These are phyloP conservation scores for Aureobasidium leucospermi DNA, from an alignment of 2,329 filamentous ascomycete species.

Conservation along the genomic window DNA sequence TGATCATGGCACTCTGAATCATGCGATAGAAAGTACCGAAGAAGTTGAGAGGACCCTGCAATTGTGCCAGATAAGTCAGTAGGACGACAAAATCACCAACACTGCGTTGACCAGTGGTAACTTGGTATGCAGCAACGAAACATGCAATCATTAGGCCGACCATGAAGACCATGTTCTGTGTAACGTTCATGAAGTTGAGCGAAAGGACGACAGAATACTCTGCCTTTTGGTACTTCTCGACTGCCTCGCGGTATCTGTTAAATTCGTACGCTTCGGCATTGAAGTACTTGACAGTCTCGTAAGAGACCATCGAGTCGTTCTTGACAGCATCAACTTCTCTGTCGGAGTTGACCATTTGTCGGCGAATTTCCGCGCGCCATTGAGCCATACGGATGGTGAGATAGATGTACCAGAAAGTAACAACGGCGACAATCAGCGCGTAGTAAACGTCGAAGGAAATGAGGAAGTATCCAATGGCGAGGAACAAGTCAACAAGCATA, in stretches of 20 bases:
- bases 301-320: slow-evolving; percentile 98
- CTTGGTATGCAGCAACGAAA: slow-evolving; percentile 63
- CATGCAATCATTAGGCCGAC: slow-evolving; percentile 59
- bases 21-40: slow-evolving; percentile 93
- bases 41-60: slow-evolving; percentile 64
- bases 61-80: slow-evolving; percentile 66
- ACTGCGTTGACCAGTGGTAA: slow-evolving; percentile 53
- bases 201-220: slow-evolving; percentile 52
- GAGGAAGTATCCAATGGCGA: slow-evolving; percentile 78
- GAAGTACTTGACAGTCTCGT: slow-evolving; percentile 69
- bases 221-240: slow-evolving; percentile 49
- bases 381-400: slow-evolving; percentile 94
- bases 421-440: slow-evolving; percentile 78
- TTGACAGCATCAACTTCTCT: slow-evolving; percentile 95
- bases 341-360: slow-evolving; percentile 91
- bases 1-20: slow-evolving; percentile 95
- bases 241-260: slow-evolving; percentile 48
- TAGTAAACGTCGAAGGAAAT: slow-evolving; percentile 79
- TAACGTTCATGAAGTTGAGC: slow-evolving; percentile 53
- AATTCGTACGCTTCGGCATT: slow-evolving; percentile 55
- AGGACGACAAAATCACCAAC: slow-evolving; percentile 65
- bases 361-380: slow-evolving; percentile 81
- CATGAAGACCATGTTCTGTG: slow-evolving; percentile 58
- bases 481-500: slow-evolving; percentile 82
- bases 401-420: slow-evolving; percentile 94